Conservation (phyloP, 2,329 filamentous ascomycete species). For the Davidsoniella neocaledoniae region DNA sequence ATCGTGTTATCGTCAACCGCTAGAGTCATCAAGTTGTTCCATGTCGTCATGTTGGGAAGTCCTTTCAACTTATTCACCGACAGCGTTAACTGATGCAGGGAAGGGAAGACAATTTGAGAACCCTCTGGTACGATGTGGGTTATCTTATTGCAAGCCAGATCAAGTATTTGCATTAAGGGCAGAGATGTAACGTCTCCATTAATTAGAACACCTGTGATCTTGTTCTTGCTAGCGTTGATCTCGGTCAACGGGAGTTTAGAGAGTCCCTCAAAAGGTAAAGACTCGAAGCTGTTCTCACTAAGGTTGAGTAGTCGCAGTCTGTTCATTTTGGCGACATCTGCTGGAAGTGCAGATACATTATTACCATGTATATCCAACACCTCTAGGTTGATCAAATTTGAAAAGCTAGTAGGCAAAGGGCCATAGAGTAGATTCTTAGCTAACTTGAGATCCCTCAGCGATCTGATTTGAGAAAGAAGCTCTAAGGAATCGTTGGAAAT, state of each 20-base stretch:
- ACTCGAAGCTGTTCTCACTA: constrained; percentile 58
- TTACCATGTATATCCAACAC: constrained; percentile 71
- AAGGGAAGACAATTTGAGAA: constrained; percentile 44
- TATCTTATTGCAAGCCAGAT: constrained; percentile 63
- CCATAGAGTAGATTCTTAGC: constrained; percentile 62
- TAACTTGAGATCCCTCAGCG: constrained; percentile 64
- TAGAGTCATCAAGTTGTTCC: constrained; percentile 56
- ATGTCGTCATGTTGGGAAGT: constrained; percentile 59
- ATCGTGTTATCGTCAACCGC: constrained; percentile 72
- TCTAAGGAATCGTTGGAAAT: constrained; percentile 57
- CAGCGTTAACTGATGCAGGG: constrained; percentile 56
- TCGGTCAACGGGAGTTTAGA: constrained; percentile 54
- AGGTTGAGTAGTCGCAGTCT: constrained; percentile 63
- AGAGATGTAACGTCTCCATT: constrained; percentile 40
- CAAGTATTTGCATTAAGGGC: constrained; percentile 53
- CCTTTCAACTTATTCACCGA: constrained; percentile 61
- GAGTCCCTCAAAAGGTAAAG: constrained; percentile 53
- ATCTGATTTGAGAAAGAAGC: constrained; percentile 53
- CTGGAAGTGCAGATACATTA: constrained; percentile 52
- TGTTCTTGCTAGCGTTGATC: constrained; percentile 61
- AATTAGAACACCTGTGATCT: constrained; percentile 56
- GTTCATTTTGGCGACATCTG: constrained; percentile 45
- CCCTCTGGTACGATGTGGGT: constrained; percentile 30
- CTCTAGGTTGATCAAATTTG: constrained; percentile 52
- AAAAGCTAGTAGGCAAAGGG: constrained; percentile 45